These are phyloP conservation scores for Macaranga tanarius DNA, from an alignment of 441 rosid genomes.

Conservation along the genomic window DNA sequence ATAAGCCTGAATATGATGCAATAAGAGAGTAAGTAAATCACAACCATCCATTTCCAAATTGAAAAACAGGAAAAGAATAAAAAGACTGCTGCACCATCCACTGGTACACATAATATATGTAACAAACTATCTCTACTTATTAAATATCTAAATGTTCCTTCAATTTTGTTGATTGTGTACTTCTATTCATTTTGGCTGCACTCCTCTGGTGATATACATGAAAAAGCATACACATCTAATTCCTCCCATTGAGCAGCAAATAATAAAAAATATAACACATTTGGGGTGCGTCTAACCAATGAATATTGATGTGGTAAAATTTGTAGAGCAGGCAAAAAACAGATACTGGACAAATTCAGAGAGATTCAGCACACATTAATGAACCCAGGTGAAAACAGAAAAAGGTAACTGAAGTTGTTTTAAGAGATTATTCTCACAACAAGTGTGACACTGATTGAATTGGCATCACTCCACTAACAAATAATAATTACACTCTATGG, in stretches of 20 bases:
- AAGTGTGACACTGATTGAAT: too few species aligned
- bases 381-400: background rate
- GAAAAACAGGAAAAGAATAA: slow-evolving; percentile 6
- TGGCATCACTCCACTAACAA: too few species aligned
- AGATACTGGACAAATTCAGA: background rate
- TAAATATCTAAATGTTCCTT: background rate
- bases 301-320: background rate
- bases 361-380: background rate
- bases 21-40: slow-evolving; percentile 14
- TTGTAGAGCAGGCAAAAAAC: background rate
- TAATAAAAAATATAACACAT: background rate
- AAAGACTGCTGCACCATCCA: background rate
- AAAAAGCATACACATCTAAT: background rate
- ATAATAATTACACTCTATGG: background rate
- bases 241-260: background rate
- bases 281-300: background rate
- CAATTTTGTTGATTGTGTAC: background rate
- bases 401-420: background rate
- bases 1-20: slow-evolving; percentile 62
- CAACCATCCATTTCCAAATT: slow-evolving; percentile 17
- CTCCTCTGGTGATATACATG: background rate
- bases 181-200: background rate
- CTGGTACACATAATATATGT: background rate
- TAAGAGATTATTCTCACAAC: background rate
- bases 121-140: background rate